Conservation (phyloP, 139 green algal genomes). For the Spirogloea muscicola region DNA sequence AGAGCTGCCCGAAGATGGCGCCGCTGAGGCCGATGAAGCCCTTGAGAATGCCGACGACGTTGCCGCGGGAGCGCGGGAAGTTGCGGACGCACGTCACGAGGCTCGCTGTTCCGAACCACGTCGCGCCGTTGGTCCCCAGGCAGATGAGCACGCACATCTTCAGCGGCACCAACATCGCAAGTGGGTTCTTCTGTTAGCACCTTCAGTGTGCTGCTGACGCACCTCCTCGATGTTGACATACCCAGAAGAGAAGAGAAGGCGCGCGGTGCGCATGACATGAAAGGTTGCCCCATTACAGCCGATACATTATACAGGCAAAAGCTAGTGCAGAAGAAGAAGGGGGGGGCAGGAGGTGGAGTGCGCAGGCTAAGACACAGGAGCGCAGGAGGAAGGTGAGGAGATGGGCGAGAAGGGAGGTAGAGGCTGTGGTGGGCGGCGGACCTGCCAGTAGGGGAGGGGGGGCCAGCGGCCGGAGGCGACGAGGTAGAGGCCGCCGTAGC, state of each 20-base stretch:
- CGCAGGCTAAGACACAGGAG: neutral
- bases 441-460: conserved; percentile 9
- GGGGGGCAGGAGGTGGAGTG: no score
- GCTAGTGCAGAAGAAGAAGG: no score
- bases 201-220: no score
- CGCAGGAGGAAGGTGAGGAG: neutral
- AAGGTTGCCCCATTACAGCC: no score
- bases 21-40: conserved; percentile 54
- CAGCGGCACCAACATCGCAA: neutral
- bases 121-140: conserved; percentile 13
- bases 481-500: conserved; percentile 14
- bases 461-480: neutral
- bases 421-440: neutral
- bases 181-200: no score
- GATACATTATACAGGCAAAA: no score
- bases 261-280: no score
- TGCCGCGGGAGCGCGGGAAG: conserved; percentile 70
- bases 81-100: conserved; percentile 74
- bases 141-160: conserved; percentile 18
- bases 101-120: conserved; percentile 64
- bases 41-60: conserved; percentile 75
- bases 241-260: no score
- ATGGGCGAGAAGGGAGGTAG: neutral
- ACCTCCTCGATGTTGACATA: no score
- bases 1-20: conserved; percentile 20